Evolutionary conservation across 2,329 filamentous ascomycete genomes (phyloP), one percentile per base, ranked within the genome.

Genomic region (Fusarium ambrosium): DNA sequence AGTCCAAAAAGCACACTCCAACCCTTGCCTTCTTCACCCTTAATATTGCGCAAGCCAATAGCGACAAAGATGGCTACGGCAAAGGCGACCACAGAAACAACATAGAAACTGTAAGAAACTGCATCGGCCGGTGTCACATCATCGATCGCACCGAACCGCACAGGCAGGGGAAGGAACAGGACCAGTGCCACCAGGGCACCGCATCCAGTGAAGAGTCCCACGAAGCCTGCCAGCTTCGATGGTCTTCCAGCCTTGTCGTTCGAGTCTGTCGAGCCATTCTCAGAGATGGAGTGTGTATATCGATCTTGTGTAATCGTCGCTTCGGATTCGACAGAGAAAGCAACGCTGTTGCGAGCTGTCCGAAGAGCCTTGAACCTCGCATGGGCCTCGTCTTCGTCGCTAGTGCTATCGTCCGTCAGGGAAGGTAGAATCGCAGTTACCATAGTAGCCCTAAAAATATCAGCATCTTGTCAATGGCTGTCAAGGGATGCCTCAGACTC

Each of bases 401-500:
- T 73, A 43, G 80, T 80, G 43, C 80, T 84, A 36, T 90, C 89
- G 72, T 89, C 88, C 6, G 90, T 92, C 75, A 93, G 84, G 13
- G 89, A 92, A 2, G 97, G 97, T 27, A 99, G 87, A 55, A 97
- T 95, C 4, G 97, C 97, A 10, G 97, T 98, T 22, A 99, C 97
- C 97, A 99, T 99, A 1, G 97, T 98, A 16, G 95, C 89, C 6
- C 89, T 91, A 32, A 29, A 24, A 34, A 39, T 22, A 64, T 78
- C 64, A 80, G 73, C 55, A 64, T 56, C 55, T 27, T 18, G 27
- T 22, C 41, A 32, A 41, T 48, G 55, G 20, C 41, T 45, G 27
- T 13, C 14, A 29, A 36, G 14, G 13, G 43, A 34, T 14, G 18
- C 20, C 9, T 39, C 18, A 22, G 37, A 82, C 89, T 85, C 80